Evolutionary conservation across 2,329 filamentous ascomycete species (phyloP), one percentile per base, ranked within the genome.

Genomic region (Alternaria metachromatica): DNA sequence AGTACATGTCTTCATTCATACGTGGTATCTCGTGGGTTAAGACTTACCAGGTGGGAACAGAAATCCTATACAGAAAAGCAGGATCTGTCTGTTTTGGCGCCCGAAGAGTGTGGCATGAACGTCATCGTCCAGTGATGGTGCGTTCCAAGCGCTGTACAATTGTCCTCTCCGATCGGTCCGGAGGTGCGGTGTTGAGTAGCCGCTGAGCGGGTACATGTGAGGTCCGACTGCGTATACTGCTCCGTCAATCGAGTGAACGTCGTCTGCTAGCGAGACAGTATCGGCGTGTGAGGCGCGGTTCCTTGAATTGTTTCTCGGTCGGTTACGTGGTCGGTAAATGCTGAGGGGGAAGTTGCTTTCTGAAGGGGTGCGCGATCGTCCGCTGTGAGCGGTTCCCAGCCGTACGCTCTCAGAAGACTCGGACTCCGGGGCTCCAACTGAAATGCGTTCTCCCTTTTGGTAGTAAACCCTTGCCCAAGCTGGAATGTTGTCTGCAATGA

Each of bases 51-150:
- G 85, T 6, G 92, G 93, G 73, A 93, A 88, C 50, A 95, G 82
- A 74, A 96, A 96, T 23, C 93, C 93, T 50, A 90, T 45, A 59
- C 89, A 88, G 80, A 96, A 96, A 53, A 92, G 82, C 56, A 91
- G 83, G 28, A 95, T 86, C 78, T 96, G 93, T 50, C 89, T 81
- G 74, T 94, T 94, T 65, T 91, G 87, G 66, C 87, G 87, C 55
- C 89, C 89, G 66, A 91, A 84, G 4, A 88, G 74, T 15, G 87
- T 85, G 37, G 86, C 87, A 43, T 89, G 87, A 3, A 87, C 80
- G 10, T 87, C 87, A 80, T 89, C 91, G 63, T 89, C 87, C 21
- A 91, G 82, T 2, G 89, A 90, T 1, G 93, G 93, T 2, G 92
- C 89, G 64, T 89, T 88, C 92, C 92, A 96, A 15, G 89, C 84